Percentiles rank a stretch among this genome's conserved stretches.
These are phyloP conservation scores for Mrakia gelida DNA, from an alignment of 768 basidiomycete species.

Conservation along the genomic window DNA sequence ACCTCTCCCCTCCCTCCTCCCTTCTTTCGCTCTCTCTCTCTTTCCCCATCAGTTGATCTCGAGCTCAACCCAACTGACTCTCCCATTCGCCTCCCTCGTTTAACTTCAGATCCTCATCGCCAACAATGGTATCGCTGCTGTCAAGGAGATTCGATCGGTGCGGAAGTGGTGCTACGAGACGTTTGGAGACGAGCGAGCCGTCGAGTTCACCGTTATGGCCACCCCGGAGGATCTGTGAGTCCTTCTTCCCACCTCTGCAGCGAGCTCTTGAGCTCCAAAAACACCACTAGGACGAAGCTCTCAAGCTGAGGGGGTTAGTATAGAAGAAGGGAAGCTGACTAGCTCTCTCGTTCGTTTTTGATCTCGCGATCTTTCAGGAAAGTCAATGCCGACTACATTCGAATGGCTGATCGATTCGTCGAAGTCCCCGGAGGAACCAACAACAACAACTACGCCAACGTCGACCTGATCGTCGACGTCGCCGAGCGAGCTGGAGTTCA, in stretches of 20 bases:
- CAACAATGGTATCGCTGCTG: slow-evolving; percentile 98
- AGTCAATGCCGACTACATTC: slow-evolving; percentile 98
- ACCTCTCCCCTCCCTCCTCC: neutral
- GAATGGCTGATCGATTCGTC: slow-evolving; percentile 98
- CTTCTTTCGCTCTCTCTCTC: neutral
- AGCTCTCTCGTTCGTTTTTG: slow-evolving; percentile 27
- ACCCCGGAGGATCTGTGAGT: slow-evolving; percentile 83
- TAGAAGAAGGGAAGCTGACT: neutral
- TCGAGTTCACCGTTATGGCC: slow-evolving; percentile 99
- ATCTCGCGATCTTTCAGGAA: slow-evolving; percentile 18
- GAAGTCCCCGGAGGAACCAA: slow-evolving; percentile 98
- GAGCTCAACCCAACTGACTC: neutral
- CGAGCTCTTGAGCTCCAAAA: no score
- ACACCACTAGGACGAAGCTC: no score
- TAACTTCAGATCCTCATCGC: slow-evolving; percentile 82
- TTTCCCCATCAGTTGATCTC: no score
- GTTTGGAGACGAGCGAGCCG: slow-evolving; percentile 88
- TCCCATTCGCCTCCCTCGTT: neutral
- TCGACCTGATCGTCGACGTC: slow-evolving; percentile 96
- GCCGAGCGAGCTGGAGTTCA: slow-evolving; percentile 96
- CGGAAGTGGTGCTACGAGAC: slow-evolving; percentile 99
- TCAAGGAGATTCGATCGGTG: slow-evolving; percentile 98
- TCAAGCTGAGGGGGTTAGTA: no score
- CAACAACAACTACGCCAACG: slow-evolving; percentile 99
- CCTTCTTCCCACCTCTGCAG: neutral